Evolutionary conservation across 345 rosid genomes (phyloP), one percentile per base, ranked within the genome.

Genomic region (Capsella bursapastoris): DNA sequence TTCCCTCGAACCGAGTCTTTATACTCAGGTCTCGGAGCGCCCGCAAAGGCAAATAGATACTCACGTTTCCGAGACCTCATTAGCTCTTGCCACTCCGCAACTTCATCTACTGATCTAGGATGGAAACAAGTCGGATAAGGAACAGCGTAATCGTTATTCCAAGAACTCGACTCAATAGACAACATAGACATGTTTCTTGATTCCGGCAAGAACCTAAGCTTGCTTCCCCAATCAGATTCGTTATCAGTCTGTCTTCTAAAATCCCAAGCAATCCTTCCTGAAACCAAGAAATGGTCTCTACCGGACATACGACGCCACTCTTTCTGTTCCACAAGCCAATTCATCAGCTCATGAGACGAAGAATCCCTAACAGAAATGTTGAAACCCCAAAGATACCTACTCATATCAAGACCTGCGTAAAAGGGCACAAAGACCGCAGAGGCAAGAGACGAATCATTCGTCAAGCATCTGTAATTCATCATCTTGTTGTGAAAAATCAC

Each of bases 181-280:
- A 88, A 57, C 88, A 88, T 83, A 4, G 93, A 83, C 84, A 88
- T 85, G 82, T 88, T 88, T 32, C 50, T 64, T 0, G 90, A 82
- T 52, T 86, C 83, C 0, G 90, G 89, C 67, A 88, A 80, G 78
- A 85, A 85, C 84, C 89, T 85, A 8, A 88, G 79, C 68, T 88
- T 88, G 65, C 85, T 86, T 15, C 93, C 93, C 93, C 90, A 88
- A 57, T 88, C 82, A 0, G 90, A 65, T 8, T 82, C 88, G 8
- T 84, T 79, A 61, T 86, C 88, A 0, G 84, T 69, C 61, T 86
- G 83, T 75, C 93, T 79, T 65, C 90, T 76, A 62, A 88, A 86
- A 80, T 88, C 93, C 93, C 93, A 88, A 55, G 93, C 73, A 18
- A 88, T 88, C 81, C 93, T 82, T 32, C 93, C 93, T 2, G 80